Evolutionary conservation across 2,329 filamentous ascomycete species (phyloP), one percentile per base, ranked within the genome.

Genomic region (Nemania bipapillata): DNA sequence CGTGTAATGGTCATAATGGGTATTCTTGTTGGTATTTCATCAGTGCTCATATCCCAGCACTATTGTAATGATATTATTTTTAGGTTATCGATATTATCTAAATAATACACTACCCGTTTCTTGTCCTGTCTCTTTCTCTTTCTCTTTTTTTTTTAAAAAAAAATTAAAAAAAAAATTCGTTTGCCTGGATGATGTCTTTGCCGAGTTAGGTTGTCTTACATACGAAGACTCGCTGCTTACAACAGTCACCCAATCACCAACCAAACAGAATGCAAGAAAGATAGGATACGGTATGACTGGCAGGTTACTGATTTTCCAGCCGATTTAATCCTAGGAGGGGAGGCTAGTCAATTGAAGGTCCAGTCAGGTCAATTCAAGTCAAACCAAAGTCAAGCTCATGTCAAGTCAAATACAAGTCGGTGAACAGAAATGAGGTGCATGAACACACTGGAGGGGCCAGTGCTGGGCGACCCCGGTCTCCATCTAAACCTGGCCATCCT

Each of bases 371-470:
- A 11, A 62, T 22, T 24, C n/a, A 37, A 50, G 58, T 53, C 47
- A 20, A 58, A 5, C 7, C 26, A 17, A 52, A 22, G 12, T 30
- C 22, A 30, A 22, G 4, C 30, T 32, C 30, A 32, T 32, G 12
- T 15, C 49, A 52, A n/a, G 49, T 30, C 49, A 35, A 40, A 54
- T 55, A 24, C 35, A 61, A 82, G 82, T 83, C 81, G 82, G 82
- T 83, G 81, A 83, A 79, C 73, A 73, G 66, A 73, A 67, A 80
- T 81, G 80, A 82, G 80, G 72, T 83, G 81, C 81, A 83, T 83
- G 81, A 82, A 82, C 79, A 70, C 61, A 80, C 78, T 80, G 78
- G 77, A 72, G 75, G 73, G 73, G 62, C 66, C 45, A 70, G 69
- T 71, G 60, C 68, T 70, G 73, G 69, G 74, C 68, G 63, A 75